Conservation (phyloP, 345 rosid species). For the Conringia planisiliqua region DNA sequence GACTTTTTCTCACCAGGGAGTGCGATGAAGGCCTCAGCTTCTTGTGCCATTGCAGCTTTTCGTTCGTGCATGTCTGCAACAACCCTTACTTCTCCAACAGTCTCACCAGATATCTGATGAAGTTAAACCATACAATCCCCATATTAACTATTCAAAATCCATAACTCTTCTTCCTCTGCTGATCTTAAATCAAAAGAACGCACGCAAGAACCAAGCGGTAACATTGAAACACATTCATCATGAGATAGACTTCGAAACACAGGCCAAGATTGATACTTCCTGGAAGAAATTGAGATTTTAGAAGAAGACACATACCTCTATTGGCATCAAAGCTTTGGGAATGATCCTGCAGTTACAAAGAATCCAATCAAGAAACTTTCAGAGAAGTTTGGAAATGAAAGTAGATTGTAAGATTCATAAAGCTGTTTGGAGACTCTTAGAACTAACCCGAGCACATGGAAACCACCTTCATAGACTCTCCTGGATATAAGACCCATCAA, state of each 20-base stretch:
- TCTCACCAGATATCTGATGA: slow-evolving; percentile 80
- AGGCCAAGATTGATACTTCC: neutral
- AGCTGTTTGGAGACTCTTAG: neutral
- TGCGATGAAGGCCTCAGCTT: slow-evolving; percentile 92
- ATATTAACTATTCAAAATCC: neutral
- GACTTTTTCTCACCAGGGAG: slow-evolving; percentile 80
- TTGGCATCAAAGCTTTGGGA: slow-evolving; percentile 90
- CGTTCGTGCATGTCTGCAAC: slow-evolving; percentile 96
- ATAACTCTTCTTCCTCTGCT: neutral
- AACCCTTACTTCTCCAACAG: slow-evolving; percentile 77
- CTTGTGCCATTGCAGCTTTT: slow-evolving; percentile 95
- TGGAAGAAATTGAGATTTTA: neutral
- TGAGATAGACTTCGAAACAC: neutral
- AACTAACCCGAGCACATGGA: slow-evolving; percentile 87
- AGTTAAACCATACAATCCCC: neutral
- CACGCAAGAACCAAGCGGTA: neutral
- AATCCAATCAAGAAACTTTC: neutral
- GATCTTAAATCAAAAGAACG: neutral
- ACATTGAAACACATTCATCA: neutral
- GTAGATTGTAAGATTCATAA: neutral
- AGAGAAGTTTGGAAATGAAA: slow-evolving; percentile 3
- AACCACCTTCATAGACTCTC: slow-evolving; percentile 81
- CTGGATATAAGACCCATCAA: slow-evolving; percentile 90
- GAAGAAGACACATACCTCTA: slow-evolving; percentile 57
- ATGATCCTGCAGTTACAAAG: slow-evolving; percentile 68